Evolutionary conservation across 2,329 filamentous ascomycete species (phyloP), one percentile per base, ranked within the genome.

Genomic region (Neofusicoccum kwambonambiense): DNA sequence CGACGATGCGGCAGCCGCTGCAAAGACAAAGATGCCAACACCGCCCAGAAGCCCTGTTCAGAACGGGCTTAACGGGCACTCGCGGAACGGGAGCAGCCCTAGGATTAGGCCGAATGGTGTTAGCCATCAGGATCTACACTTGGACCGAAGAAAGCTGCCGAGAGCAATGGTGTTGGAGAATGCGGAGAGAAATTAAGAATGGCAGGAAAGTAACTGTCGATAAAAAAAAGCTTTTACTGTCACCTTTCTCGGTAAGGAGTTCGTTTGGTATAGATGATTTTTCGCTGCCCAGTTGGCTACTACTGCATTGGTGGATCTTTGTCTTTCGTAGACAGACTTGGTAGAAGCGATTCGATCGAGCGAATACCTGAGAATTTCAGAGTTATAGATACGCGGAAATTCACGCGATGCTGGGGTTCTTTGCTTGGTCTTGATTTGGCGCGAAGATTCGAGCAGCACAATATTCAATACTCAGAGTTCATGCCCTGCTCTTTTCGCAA

Each of bases 131-230:
- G 76, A 78, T 67, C 50, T 78, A 51, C 76, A 78, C 67, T 62
- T 78, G 8, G 76, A 78, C 64, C 67, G 76, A 1, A 61, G 74
- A 68, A 74, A 74, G 54, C 60, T 78, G 68, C 77, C 78, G 64
- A 75, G 70, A 47, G 73, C 60, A 49, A 66, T 52, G 42, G 49
- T 34, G 6, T 13, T 42, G n/a, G 34, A 52, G 22, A 19, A 34
- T 11, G n/a, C 62, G 34, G 70, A 67, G 64, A 76, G 73, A 42
- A 11, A 52, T 27, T 52, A 50, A 22, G 45, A 17, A 8, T 17
- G 44, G 9, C 27, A 17, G 17, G 13, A 15, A 11, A 34, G 12
- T 15, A 35, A 31, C 8, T 62, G 19, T 42, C 27, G 9, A 35
- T 54, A 19, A n/a, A 51, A 51, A 62, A 11, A 31, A 7, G 22